These are phyloP conservation scores for Asterella californica DNA, from an alignment of 225 moss, liverwort and hornwort genomes.

Conservation along the genomic window DNA sequence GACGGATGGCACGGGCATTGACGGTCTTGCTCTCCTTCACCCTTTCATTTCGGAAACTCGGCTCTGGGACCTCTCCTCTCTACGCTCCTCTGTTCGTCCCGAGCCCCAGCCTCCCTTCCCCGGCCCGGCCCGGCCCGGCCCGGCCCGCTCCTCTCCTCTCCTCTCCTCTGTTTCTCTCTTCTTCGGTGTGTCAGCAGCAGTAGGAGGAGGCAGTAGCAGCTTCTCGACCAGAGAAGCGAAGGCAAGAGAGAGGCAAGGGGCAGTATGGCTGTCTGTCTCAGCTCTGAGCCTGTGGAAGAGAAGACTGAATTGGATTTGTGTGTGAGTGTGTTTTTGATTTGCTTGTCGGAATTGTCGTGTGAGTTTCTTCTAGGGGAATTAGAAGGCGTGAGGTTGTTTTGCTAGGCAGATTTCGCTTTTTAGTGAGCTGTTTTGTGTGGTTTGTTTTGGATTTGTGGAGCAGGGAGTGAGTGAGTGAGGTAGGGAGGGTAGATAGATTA, in stretches of 20 bases:
- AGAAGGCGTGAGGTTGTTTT: neutral
- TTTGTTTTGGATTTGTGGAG: neutral
- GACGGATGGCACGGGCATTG: conserved; percentile 1
- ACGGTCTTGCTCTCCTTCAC: conserved; percentile 1
- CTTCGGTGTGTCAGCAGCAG: neutral
- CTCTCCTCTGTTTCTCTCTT: neutral
- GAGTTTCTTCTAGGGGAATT: neutral
- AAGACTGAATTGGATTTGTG: neutral
- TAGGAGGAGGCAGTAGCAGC: neutral
- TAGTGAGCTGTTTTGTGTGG: neutral
- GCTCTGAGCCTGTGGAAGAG: neutral
- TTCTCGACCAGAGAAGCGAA: neutral
- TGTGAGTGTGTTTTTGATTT: neutral
- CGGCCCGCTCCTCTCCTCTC: no score
- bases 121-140: no score
- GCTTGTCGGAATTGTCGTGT: neutral
- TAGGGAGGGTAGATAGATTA: neutral
- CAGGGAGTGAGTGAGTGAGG: neutral
- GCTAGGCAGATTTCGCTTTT: neutral
- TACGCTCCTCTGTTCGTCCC: neutral
- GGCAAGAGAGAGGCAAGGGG: neutral
- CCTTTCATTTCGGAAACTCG: conserved; percentile 3
- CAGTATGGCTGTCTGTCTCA: neutral
- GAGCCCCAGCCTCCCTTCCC: neutral
- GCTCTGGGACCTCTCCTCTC: neutral